phyloP scores from a whole-genome alignment of 2,329 filamentous ascomycete genomes.

The Chaetomium globosum region DNA sequence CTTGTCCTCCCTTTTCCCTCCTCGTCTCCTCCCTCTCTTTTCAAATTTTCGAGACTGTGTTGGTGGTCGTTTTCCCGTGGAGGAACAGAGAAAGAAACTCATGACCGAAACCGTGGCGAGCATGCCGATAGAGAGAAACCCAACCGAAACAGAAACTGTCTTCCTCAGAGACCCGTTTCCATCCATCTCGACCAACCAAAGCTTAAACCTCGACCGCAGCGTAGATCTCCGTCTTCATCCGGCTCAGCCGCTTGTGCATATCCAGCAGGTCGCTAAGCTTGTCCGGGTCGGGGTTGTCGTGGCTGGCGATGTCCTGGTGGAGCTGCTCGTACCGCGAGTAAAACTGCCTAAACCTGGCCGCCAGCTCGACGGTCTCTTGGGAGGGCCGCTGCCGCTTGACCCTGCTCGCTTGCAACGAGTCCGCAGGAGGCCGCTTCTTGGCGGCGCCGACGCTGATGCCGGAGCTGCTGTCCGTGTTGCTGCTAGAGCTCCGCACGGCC shows the following conservation, averaged over 20 bases:
- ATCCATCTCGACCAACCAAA: neutral
- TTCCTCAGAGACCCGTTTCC: neutral
- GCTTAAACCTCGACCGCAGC: conserved; percentile 44
- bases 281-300: conserved; percentile 55
- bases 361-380: conserved; percentile 56
- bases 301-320: conserved; percentile 56
- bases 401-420: conserved; percentile 39
- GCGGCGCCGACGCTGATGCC: conserved; percentile 13
- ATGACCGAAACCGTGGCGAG: neutral
- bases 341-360: conserved; percentile 57
- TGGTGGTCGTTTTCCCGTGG: neutral
- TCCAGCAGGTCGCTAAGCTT: conserved; percentile 55
- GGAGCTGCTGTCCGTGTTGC: conserved; percentile 30
- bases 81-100: neutral
- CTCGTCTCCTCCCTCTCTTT: neutral
- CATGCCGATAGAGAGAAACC: conserved; percentile 1
- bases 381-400: conserved; percentile 48
- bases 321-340: conserved; percentile 61
- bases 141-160: neutral
- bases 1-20: neutral
- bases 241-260: conserved; percentile 57
- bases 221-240: conserved; percentile 64
- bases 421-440: conserved; percentile 32
- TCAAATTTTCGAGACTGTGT: neutral
- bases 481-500: conserved; percentile 36